Evolutionary conservation across 257 asterid genomes (phyloP).

Genomic region (Capsicum rhomboideum): DNA sequence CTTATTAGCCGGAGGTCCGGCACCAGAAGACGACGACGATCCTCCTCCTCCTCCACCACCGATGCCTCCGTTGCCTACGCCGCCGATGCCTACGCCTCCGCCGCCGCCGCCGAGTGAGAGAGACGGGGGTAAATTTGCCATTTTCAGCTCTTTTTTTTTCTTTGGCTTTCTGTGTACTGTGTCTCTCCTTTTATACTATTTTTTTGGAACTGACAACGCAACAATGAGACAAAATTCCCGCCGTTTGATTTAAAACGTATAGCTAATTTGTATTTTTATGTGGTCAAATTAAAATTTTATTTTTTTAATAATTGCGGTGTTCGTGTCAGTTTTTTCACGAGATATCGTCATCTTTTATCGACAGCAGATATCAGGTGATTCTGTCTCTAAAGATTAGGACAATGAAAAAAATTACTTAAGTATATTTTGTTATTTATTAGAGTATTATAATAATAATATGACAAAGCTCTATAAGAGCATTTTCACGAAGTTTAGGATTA

Average conservation of each 20-base stretch:
- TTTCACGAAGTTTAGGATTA: conserved; percentile 7
- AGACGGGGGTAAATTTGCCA: conserved; percentile 37
- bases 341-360: no score
- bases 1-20: conserved; percentile 20
- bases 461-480: conserved; percentile 22
- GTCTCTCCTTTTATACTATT: background rate
- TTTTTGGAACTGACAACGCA: no score
- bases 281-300: no score
- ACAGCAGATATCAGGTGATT: no score
- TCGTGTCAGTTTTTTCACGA: no score
- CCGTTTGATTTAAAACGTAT: background rate
- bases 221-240: background rate
- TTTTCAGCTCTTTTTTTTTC: background rate
- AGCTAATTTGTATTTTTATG: no score
- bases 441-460: no score
- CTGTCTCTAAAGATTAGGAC: no score
- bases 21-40: conserved; percentile 8
- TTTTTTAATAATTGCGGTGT: no score
- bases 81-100: background rate
- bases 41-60: conserved; percentile 19
- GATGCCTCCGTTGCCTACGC: no score
- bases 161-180: background rate
- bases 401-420: no score
- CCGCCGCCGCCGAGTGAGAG: conserved; percentile 35
- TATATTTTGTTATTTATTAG: no score